Base-by-base conservation (phyloP, 768 basidiomycete species). In the Fistulinella prunicolor region DNA sequence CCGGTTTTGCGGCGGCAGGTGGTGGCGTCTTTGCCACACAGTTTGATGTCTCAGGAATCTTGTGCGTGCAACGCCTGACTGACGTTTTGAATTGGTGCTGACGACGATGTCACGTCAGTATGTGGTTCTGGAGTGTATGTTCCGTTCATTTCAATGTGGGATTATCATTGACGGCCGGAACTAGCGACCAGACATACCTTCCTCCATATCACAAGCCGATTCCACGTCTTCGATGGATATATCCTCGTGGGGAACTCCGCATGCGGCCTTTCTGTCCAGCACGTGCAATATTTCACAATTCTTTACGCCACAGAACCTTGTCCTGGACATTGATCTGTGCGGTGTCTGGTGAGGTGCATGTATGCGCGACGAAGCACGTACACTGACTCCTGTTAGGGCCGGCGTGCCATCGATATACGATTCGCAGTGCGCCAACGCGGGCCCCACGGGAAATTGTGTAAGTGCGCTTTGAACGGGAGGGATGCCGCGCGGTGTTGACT, bases 21-120 rank as follows among this genome's bases (percentile, higher is more conserved):
- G 82, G 82, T 6, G 82, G 82, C 5, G 80, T 83, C 1, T 91
- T 73, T 65, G 85, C 85, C 3, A 75, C 83, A 3, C 85, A 86
- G 56, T 82, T 86, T 51, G 86, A 86, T 42, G 69, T 73, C 6
- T 62, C 74, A 1, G 84, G 79, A 17, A 70, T 80, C 32, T 77
- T 63, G 72, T 75, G 53, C 61, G 76, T 60, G 26, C 30, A n/a
- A 29, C 19, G 8, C 19, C 21, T 36, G 41, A 35, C 19, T 14
- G 30, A 9, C 30, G 30, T 32, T 32, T 38, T 35, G 17, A 14
- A 6, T 39, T 19, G 12, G n/a, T 34, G 5, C 42, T 59, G 39
- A 59, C 20, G 4, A 43, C 21, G 17, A 13, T 23, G 16, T 44
- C 34, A 14, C 12, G 4, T 9, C 37, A 75, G 75, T 44, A 75